Percentiles rank a stretch among this genome's conserved stretches.
phyloP scores from a whole-genome alignment of 2,329 filamentous ascomycete species.

The Penicillium nordicum region DNA sequence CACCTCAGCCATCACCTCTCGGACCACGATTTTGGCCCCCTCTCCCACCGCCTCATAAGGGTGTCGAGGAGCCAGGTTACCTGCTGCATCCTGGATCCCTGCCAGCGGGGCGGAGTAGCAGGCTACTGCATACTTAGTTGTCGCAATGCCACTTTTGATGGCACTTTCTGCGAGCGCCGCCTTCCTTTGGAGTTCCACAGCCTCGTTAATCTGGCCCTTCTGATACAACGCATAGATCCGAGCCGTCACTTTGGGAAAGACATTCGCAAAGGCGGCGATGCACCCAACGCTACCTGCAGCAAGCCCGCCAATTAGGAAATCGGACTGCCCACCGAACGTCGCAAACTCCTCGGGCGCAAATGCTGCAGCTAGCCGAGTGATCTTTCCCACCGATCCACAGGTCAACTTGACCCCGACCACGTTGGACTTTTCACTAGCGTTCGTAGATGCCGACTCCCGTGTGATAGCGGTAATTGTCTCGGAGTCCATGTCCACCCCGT shows the following conservation, averaged over 20 bases:
- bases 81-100: constrained; percentile 57
- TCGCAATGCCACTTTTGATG: constrained; percentile 63
- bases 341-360: constrained; percentile 59
- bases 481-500: constrained; percentile 66
- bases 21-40: constrained; percentile 42
- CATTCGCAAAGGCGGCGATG: constrained; percentile 56
- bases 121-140: constrained; percentile 63
- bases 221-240: constrained; percentile 60
- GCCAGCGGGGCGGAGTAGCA: constrained; percentile 57
- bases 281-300: constrained; percentile 53
- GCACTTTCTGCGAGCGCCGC: constrained; percentile 63
- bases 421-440: constrained; percentile 38
- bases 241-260: constrained; percentile 55
- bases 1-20: constrained; percentile 27
- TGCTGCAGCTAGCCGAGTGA: constrained; percentile 53
- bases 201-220: constrained; percentile 56
- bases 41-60: constrained; percentile 55
- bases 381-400: constrained; percentile 61
- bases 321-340: constrained; percentile 68
- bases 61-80: constrained; percentile 56
- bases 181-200: constrained; percentile 57
- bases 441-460: constrained; percentile 34
- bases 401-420: constrained; percentile 66
- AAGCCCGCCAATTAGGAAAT: constrained; percentile 62
- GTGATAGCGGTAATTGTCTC: constrained; percentile 57